Evolutionary conservation across 2,329 filamentous ascomycete species (phyloP), one percentile per base, ranked within the genome.

Genomic region (Colletotrichum graminicola): DNA sequence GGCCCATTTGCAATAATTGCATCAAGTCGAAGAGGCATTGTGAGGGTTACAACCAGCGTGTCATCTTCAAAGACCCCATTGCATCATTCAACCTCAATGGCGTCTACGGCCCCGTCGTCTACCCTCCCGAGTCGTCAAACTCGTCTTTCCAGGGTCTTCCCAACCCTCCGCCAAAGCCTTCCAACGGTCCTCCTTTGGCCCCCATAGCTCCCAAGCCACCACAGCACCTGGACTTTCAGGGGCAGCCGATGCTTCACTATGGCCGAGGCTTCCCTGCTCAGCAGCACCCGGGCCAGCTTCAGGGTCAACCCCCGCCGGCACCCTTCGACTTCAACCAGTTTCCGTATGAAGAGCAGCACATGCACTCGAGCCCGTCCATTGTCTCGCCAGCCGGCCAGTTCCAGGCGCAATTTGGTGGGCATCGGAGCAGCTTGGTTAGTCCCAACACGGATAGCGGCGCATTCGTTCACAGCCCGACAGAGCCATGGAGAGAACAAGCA

Each of bases 1-100:
- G 92, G 61, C 94, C 94, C 34, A 92, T 88, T 36, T 96, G 94
- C 82, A 90, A 88, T 77, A 97, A 97, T 78, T 97, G 94, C 82
- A 90, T 93, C 83, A 96, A 95, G 78, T 95, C 93, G 23, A 95
- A 95, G 81, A 88, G 94, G 18, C 86, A 90, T 75, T 97, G 94
- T 79, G 93, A 96, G 80, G 94, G 94, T 64, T 96, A 96, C 80
- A 94, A 90, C 75, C 92, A 94, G 79, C 89, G 92, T 57, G 90
- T 96, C 65, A 86, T 94, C 71, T 96, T 95, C 86, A 95, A 94
- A 79, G 88, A 93, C 62, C 91, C 91, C 6, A 82, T 92, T 68
- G 89, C 90, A 63, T 85, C 88, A 47, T 89, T 86, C 73, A 83
- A 88, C 75, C 55, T 70, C 23, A 83, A 84, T 75, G 82, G 82